These are phyloP conservation scores for Dothideomycetidae sp. DNA, from an alignment of 2,329 filamentous ascomycete genomes.

Conservation along the genomic window DNA sequence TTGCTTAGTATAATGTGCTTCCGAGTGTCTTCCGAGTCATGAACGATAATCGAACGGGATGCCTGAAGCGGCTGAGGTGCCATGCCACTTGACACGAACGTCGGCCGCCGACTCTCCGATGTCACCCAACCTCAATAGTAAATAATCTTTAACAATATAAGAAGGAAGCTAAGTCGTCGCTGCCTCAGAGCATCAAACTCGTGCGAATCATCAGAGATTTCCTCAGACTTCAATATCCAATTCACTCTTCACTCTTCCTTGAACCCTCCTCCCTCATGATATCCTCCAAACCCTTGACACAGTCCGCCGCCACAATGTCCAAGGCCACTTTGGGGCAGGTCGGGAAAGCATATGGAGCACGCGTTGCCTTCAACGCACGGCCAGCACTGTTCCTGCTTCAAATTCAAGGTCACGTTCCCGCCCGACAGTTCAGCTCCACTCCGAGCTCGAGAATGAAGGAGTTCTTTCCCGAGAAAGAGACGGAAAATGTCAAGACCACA, in stretches of 20 bases:
- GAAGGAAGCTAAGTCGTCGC: neutral
- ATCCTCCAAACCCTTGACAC: conserved; percentile 15
- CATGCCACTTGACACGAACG: too few relatives aligned
- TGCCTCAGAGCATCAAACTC: neutral
- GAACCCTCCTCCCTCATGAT: conserved; percentile 18
- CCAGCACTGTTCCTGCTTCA: conserved; percentile 23
- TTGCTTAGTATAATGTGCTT: too few relatives aligned
- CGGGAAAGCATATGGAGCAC: conserved; percentile 24
- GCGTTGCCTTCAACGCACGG: conserved; percentile 17
- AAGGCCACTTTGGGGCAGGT: conserved; percentile 25
- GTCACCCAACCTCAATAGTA: too few relatives aligned
- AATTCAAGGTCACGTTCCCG: conserved; percentile 15
- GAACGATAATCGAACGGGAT: too few relatives aligned
- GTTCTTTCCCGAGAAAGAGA: conserved; percentile 33
- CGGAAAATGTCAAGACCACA: conserved; percentile 31
- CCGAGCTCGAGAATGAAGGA: conserved; percentile 25
- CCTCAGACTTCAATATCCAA: too few relatives aligned
- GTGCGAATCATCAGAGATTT: too few relatives aligned
- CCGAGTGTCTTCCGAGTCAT: too few relatives aligned
- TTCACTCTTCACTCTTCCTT: too few relatives aligned
- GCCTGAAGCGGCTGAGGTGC: too few relatives aligned
- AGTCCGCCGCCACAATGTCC: conserved; percentile 19
- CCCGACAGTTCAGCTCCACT: conserved; percentile 30
- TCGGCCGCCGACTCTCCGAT: too few relatives aligned
- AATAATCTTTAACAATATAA: too few relatives aligned